Conservation (phyloP, 257 asterid genomes). For the Paulownia fortunei region DNA sequence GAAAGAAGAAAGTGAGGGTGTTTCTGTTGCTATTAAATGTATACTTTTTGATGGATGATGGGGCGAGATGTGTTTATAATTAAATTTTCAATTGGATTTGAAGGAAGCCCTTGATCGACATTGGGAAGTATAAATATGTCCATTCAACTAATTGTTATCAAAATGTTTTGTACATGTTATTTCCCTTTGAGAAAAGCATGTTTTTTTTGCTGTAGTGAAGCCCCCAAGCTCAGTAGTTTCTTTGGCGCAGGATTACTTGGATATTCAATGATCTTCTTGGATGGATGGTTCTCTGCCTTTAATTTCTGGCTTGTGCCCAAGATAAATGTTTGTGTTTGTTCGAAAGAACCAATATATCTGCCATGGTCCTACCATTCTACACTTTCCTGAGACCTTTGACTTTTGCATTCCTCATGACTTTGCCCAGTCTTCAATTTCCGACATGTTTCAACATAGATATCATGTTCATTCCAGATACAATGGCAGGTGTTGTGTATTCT, state of each 20-base stretch:
- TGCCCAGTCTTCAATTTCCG: constrained; percentile 85
- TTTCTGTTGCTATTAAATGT: constrained; percentile 7
- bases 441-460: constrained; percentile 86
- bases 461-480: constrained; percentile 90
- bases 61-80: too few species aligned
- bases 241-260: constrained; percentile 99
- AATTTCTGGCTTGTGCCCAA: constrained; percentile 90
- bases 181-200: constrained; percentile 45
- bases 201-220: constrained; percentile 54
- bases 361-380: constrained; percentile 82
- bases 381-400: constrained; percentile 89
- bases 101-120: constrained; percentile 33
- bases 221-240: constrained; percentile 89
- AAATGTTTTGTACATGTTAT: constrained; percentile 44
- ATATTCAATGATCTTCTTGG: constrained; percentile 85
- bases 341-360: constrained; percentile 88
- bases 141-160: constrained; percentile 27
- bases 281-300: constrained; percentile 91
- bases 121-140: constrained; percentile 31
- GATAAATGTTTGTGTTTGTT: constrained; percentile 84
- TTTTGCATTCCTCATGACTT: constrained; percentile 93
- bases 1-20: background rate
- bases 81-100: constrained; percentile 22
- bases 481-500: constrained; percentile 94
- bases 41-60: too few species aligned